Evolutionary conservation across 352 stramenopile genomes (phyloP), one percentile per base, ranked within the genome.

Genomic region (Pythium volutum): DNA sequence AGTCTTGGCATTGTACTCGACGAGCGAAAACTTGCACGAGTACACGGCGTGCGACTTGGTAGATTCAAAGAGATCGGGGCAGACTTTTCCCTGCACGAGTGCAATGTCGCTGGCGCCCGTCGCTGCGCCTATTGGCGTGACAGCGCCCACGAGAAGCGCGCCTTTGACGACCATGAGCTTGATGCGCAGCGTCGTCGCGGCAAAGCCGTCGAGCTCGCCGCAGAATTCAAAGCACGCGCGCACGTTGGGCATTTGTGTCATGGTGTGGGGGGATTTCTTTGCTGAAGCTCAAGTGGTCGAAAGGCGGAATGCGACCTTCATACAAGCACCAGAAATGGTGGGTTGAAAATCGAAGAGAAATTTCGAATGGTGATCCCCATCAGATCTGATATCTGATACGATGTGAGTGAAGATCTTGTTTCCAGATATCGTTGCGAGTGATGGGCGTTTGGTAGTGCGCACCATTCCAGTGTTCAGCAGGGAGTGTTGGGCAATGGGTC

Each of bases 11-110:
- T 55, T 31, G 8, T 46, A 29, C 46, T 63, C 36, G 43, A 55
- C 11, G 14, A 63, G 46, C 46, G 43, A 48, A 25, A 63, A 63
- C 8, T 34, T 20, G 14, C 55, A 63, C 55, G 55, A 55, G 34
- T 49, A 63, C 8, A 63, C 55, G 2, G 33, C 3, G 20, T 48
- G 15, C 26, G 9, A 16, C 16, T 54, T 45, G 1, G 55, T 55
- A 5, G 55, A 63, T 20, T 55, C 45, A 22, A 55, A 63, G 3
- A 63, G 27, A 27, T 63, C 55, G 3, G 39, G 55, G 39, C 38
- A 55, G 3, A 16, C 20, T 34, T 48, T 55, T 0, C 46, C 43
- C n/a, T 55, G 23, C 31, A 63, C 38, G 10, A 55, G 20, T 25
- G 11, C 7, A 11, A 55, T 39, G 12, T 63, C 55, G 3, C 7